Evolutionary conservation across 768 basidiomycete genomes (phyloP), one percentile per base, ranked within the genome.

Genomic region (Tylopilus plumbeoviolaceoides): DNA sequence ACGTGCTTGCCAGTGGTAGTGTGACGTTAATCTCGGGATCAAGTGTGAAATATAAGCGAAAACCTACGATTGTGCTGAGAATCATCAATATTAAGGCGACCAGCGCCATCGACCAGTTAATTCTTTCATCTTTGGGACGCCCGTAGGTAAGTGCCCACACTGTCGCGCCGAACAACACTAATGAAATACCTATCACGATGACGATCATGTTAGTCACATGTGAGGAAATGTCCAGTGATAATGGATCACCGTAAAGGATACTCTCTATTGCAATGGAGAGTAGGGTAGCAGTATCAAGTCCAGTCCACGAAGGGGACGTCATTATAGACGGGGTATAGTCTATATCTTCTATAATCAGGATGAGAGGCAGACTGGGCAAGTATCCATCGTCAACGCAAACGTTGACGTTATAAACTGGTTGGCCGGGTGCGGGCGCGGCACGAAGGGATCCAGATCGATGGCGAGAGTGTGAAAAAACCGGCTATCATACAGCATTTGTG

Each of bases 1-100:
- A 68, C 27, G 35, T 68, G 66, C 64, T 66, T 59, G 2, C 52
- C 54, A 14, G 21, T 3, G 47, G n/a, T n/a, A n/a, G n/a, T n/a
- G n/a, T 3, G 23, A 15, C 11, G 14, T 58, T 1, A 58, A 44
- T 28, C 9, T 3, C 23, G 20, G 23, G 44, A 12, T 30, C n/a
- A 4, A 15, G 7, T 23, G 27, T 28, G 27, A 28, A 8, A 5
- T 28, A 1, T 7, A n/a, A 38, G 44, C 4, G 18, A 40, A 36
- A 18, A 17, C 59, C 41, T 48, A 61, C 60, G 31, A 52, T 42
- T 0, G 60, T 62, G 21, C 65, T 70, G 10, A 65, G 45, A 25
- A 61, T 27, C 3, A 59, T 61, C 14, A 70, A 57, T n/a, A 55
- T 38, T 2, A 53, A 48, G 3, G 70, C 61, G 18, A 63, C 55